phyloP scores from a whole-genome alignment of 2,329 filamentous ascomycete species.

The Trichoderma sp. region DNA sequence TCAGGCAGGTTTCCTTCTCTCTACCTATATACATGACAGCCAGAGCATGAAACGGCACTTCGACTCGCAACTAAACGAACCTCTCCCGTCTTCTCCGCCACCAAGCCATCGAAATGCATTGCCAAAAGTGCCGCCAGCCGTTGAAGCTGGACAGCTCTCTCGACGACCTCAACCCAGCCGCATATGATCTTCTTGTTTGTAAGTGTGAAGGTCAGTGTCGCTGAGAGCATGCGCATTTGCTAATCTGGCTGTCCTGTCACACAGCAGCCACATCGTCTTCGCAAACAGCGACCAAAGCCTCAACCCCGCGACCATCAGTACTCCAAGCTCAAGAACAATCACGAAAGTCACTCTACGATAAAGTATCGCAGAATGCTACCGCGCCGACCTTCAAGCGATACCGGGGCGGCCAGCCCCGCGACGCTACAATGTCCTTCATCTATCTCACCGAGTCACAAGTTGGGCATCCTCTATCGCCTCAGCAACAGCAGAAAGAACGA shows the following conservation, averaged over 20 bases:
- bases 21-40: not conserved
- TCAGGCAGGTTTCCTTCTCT: not conserved
- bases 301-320: conserved; percentile 45
- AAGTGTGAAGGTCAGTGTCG: conserved; percentile 25
- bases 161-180: conserved; percentile 86
- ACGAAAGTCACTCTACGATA: conserved; percentile 74
- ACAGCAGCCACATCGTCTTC: conserved; percentile 54
- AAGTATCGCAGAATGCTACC: conserved; percentile 63
- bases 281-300: conserved; percentile 51
- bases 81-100: not conserved
- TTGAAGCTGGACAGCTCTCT: conserved; percentile 84
- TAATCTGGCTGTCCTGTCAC: not conserved
- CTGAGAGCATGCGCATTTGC: not conserved
- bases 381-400: conserved; percentile 74
- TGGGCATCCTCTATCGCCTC: conserved; percentile 31
- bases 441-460: conserved; percentile 83
- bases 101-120: conserved; percentile 62
- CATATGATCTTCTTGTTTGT: conserved; percentile 87
- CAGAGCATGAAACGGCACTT: not conserved
- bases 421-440: conserved; percentile 91
- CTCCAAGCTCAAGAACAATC: conserved; percentile 65
- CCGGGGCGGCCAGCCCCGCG: conserved; percentile 49
- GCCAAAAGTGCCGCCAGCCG: conserved; percentile 90
- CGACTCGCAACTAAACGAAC: not conserved
- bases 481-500: conserved; percentile 24